Percentiles rank a stretch among this genome's conserved stretches.
These are phyloP conservation scores for Tetracladium marchalianum DNA, from an alignment of 495 filamentous ascomycete species.

Conservation along the genomic window DNA sequence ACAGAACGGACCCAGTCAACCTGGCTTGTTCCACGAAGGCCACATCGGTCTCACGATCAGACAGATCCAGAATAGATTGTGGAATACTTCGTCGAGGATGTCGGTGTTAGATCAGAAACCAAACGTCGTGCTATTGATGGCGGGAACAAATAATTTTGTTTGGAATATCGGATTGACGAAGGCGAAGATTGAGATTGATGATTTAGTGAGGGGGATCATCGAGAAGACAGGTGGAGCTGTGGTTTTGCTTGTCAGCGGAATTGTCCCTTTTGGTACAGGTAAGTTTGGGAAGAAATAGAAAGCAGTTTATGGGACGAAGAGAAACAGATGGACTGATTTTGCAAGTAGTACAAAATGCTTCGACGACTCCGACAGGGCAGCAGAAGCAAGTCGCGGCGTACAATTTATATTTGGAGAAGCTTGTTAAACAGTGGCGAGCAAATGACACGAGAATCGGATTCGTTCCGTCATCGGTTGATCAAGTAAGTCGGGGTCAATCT, in stretches of 20 bases:
- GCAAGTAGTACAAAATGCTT: too few relatives aligned
- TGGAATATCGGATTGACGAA: conserved; percentile 19
- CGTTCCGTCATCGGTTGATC: too few relatives aligned
- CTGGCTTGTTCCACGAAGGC: conserved; percentile 1
- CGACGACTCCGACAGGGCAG: too few relatives aligned
- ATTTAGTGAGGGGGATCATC: conserved; percentile 24
- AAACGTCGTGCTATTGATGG: conserved; percentile 22
- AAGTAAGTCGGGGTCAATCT: conserved; percentile 13
- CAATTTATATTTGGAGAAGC: too few relatives aligned
- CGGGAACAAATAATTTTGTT: conserved; percentile 23
- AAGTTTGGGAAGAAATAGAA: conserved; percentile 20
- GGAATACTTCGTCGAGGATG: conserved; percentile 12
- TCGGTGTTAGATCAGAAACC: conserved; percentile 17
- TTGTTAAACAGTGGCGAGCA: too few relatives aligned
- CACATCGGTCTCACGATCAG: conserved; percentile 18
- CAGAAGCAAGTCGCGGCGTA: too few relatives aligned
- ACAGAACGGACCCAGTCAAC: neutral
- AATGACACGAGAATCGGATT: too few relatives aligned
- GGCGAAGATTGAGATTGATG: conserved; percentile 22
- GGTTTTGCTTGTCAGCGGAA: conserved; percentile 25
- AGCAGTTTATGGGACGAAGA: conserved; percentile 18
- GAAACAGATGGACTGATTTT: too few relatives aligned
- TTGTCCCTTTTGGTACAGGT: conserved; percentile 21
- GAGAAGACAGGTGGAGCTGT: conserved; percentile 23
- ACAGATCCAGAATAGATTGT: conserved; percentile 9